Conservation (phyloP, 352 stramenopile genomes). For the Peronospora belbahrii region DNA sequence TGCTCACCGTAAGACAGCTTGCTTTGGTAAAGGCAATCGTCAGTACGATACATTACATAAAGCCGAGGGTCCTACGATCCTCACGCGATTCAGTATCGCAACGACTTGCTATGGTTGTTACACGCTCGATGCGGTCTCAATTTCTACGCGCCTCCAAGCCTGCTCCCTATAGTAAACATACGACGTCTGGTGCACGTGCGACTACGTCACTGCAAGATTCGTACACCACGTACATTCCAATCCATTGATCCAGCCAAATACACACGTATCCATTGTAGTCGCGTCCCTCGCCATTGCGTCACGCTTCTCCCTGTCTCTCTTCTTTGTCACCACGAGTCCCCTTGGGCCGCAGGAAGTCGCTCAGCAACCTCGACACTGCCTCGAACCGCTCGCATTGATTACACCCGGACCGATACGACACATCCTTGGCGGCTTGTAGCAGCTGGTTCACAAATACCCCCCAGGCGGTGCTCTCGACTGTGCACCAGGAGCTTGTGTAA, state of each 20-base stretch:
- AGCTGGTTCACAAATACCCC: constrained; percentile 40
- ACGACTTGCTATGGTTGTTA: too few relatives aligned
- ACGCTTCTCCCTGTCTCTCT: neutral
- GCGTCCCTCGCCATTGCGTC: neutral
- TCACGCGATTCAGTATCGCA: too few relatives aligned
- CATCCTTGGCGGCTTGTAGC: constrained; percentile 35
- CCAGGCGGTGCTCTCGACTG: constrained; percentile 29
- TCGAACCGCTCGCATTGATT: constrained; percentile 40
- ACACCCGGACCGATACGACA: constrained; percentile 40
- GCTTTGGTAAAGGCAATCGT: too few relatives aligned
- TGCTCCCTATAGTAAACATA: constrained; percentile 14
- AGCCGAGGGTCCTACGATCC: too few relatives aligned
- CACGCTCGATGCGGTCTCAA: too few relatives aligned
- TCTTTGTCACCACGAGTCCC: neutral
- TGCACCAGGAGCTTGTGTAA: constrained; percentile 14
- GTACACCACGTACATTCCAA: neutral
- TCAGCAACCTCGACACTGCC: constrained; percentile 39
- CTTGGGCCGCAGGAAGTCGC: constrained; percentile 31
- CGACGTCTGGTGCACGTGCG: too few relatives aligned
- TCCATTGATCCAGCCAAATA: neutral
- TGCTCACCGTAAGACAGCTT: too few relatives aligned
- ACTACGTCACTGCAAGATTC: too few relatives aligned
- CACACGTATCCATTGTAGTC: neutral
- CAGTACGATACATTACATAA: too few relatives aligned
- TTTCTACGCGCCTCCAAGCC: too few relatives aligned